phyloP scores from a whole-genome alignment of 352 stramenopile genomes.

The Phytophthora vignae region DNA sequence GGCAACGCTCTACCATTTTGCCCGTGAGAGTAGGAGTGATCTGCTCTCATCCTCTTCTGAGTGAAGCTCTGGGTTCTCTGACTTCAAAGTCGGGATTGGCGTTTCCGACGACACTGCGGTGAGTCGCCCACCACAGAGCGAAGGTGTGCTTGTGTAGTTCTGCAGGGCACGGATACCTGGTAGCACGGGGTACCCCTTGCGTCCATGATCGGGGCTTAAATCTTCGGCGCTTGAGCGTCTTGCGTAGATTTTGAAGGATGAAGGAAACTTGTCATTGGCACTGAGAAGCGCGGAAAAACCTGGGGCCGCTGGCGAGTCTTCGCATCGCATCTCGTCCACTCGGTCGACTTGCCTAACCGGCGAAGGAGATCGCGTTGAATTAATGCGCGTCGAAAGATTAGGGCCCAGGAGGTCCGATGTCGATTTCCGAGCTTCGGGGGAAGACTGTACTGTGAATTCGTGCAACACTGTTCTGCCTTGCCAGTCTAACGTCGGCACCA shows the following conservation, averaged over 20 bases:
- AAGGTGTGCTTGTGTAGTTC: conserved; percentile 7
- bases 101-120: not conserved
- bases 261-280: conserved; percentile 6
- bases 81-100: not conserved
- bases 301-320: not conserved
- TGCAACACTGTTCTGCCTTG: not conserved
- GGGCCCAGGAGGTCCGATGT: too few relatives aligned
- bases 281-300: conserved; percentile 19
- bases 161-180: conserved; percentile 24
- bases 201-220: not conserved
- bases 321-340: not conserved
- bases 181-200: conserved; percentile 23
- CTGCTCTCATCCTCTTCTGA: not conserved
- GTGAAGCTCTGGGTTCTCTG: conserved; percentile 13
- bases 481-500: conserved; percentile 1
- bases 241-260: not conserved
- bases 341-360: not conserved
- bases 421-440: too few relatives aligned
- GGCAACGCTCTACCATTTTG: too few relatives aligned
- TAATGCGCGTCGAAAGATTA: not conserved
- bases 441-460: not conserved
- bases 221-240: not conserved
- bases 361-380: not conserved
- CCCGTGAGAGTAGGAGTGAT: too few relatives aligned
- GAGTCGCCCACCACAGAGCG: not conserved